Evolutionary conservation across 2,329 filamentous ascomycete genomes (phyloP), one percentile per base, ranked within the genome.

Genomic region (Alternaria tenuissima): DNA sequence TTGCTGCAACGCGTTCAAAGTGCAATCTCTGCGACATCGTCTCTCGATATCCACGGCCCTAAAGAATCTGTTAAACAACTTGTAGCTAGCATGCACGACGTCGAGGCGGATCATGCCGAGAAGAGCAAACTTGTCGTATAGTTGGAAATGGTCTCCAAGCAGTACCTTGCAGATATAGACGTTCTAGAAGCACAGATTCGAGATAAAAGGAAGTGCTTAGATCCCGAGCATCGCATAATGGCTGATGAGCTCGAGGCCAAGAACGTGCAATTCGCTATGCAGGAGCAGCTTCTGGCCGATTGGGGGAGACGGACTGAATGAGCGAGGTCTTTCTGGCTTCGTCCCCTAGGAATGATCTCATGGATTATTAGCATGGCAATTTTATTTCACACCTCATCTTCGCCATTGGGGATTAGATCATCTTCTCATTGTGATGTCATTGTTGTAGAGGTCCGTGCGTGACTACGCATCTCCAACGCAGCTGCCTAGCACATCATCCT

Each of bases 41-140:
- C 43, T 4, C 38, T 70, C 30, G 26, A 69, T 8, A 59, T 70
- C 20, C 36, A 55, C 11, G 66, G 66, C 4, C 66, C 68, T 2
- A 36, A 26, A 14, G 30, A 58, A 0, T 16, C 59, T 6, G 54
- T 61, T 2, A 24, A 53, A 0, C 52, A 61, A 12, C 62, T 69
- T 14, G n/a, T 58, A 2, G 38, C 32, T 5, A 43, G 41, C 1
- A 64, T 68, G 59, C 22, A 63, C 8, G 34, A 44, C 0, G 20
- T 46, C 1, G 62, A 61, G 9, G 12, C 7, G 1, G 59, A 63
- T 3, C 57, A 65, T 28, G 18, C 22, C 3, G 43, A 55, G 14
- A 36, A 58, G 14, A 43, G 38, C n/a, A 30, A 46, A 12, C 36
- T 54, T 6, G 53, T 34, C 1, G 8, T 26, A 5, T 28, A 55